Evolutionary conservation across 352 stramenopile species (phyloP).

Genomic region (Peronospora farinosa): DNA sequence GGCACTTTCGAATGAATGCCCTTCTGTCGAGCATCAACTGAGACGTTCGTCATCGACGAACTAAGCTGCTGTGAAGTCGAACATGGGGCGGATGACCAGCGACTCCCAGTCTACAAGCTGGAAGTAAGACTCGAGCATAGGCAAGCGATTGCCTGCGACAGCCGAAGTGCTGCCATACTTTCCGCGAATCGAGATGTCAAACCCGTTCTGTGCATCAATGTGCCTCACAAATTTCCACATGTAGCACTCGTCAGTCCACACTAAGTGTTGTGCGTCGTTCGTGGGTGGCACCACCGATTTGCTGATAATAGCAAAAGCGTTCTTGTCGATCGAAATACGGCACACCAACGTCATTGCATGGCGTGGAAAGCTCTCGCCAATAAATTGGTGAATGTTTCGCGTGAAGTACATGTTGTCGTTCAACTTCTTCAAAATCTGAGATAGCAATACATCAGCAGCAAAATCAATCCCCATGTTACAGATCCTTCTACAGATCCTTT

Average conservation of each 20-base stretch:
- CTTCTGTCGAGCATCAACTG: slow-evolving; percentile 12
- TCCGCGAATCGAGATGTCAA: slow-evolving; percentile 67
- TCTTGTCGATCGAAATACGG: slow-evolving; percentile 74
- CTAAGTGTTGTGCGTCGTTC: slow-evolving; percentile 76
- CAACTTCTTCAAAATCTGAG: slow-evolving; percentile 76
- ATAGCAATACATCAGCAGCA: slow-evolving; percentile 2
- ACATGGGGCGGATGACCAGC: slow-evolving; percentile 72
- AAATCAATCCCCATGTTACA: slow-evolving; percentile 3
- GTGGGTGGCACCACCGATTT: slow-evolving; percentile 74
- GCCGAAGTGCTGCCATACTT: slow-evolving; percentile 82
- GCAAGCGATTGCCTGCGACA: slow-evolving; percentile 72
- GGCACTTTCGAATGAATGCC: slow-evolving; percentile 12
- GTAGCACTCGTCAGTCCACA: slow-evolving; percentile 85
- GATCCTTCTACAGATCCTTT: neutral
- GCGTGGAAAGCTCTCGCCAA: slow-evolving; percentile 78
- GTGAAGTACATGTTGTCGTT: slow-evolving; percentile 83
- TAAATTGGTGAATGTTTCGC: slow-evolving; percentile 85
- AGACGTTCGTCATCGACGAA: slow-evolving; percentile 1
- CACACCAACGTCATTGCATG: slow-evolving; percentile 80
- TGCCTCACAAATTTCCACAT: slow-evolving; percentile 77
- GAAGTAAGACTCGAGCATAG: slow-evolving; percentile 83
- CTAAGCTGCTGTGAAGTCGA: slow-evolving; percentile 50
- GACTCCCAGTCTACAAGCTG: slow-evolving; percentile 83
- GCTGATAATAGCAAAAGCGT: slow-evolving; percentile 78
- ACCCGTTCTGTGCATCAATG: slow-evolving; percentile 48